Conservation (phyloP, 169 alveolate genomes). For the Plasmodium sp. region DNA sequence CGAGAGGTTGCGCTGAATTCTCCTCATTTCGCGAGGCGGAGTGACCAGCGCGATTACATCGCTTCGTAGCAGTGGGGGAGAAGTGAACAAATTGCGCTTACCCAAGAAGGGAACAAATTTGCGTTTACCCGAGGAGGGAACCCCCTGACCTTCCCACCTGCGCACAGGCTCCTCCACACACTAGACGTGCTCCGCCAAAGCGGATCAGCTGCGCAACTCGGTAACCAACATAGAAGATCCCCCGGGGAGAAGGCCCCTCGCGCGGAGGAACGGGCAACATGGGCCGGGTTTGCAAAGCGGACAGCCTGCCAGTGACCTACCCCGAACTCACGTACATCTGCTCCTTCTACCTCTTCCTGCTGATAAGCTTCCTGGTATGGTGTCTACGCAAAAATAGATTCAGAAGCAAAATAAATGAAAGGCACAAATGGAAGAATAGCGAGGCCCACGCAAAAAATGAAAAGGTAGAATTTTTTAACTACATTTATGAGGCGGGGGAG, state of each 20-base stretch:
- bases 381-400: constrained; percentile 1
- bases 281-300: constrained; percentile 32
- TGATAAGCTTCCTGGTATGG: constrained; percentile 37
- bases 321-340: constrained; percentile 43
- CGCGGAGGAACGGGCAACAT: constrained; percentile 3
- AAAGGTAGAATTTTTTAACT: constrained; percentile 40
- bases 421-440: constrained; percentile 11
- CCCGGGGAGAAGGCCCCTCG: background rate
- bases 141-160: background rate
- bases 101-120: background rate
- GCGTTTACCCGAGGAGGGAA: background rate
- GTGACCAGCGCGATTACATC: background rate
- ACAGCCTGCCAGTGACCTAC: constrained; percentile 16
- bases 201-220: background rate
- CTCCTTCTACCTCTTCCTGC: constrained; percentile 14
- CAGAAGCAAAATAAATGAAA: constrained; percentile 13
- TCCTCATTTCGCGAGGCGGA: background rate
- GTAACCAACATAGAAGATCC: background rate
- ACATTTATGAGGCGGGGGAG: constrained; percentile 11
- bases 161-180: background rate
- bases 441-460: constrained; percentile 19
- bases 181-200: background rate
- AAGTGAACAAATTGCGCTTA: background rate
- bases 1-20: background rate
- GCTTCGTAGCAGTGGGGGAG: background rate